Base-by-base conservation (phyloP, 768 basidiomycete genomes). In the Mycena rosella region DNA sequence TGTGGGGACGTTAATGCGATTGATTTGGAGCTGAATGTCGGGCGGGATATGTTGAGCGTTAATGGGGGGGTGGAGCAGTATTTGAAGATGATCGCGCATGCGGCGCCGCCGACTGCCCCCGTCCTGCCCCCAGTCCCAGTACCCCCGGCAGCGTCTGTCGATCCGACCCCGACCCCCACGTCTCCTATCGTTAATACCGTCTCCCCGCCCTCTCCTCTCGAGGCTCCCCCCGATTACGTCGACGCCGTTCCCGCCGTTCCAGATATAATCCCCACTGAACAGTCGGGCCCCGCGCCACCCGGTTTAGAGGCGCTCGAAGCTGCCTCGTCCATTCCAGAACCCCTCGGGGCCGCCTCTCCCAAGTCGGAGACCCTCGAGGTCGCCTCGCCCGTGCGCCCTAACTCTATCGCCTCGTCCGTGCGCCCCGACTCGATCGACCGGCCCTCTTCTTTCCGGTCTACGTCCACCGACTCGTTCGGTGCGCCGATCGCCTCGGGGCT, bases 1-100 rank as follows among this genome's bases (percentile, higher is more conserved):
- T 83, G 80, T 63, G 80, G 82, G 26, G 88, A 87, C 65, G 85
- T 89, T 2, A 90, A 91, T 2, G 89, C 90, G 9, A 91, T 94
- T 74, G 91, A 94, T 73, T 76, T 94, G 47, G 92, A 92, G 74
- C 73, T 87, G 49, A 86, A 80, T 59, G 85, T 83, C n/a, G 82
- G 85, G 15, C 84, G 86, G 14, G 91, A 95, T 75, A 72, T 92
- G 45, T 78, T 93, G 36, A 82, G 83, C 22, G 84, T 88, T 13
- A 84, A 86, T 53, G 88, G 88, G 18, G 91, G 88, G 0, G 86
- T 91, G 34, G 90, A 92, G 72, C 84, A 87, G 48, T 92, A 91
- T 74, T 76, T 93, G 48, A 87, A 84, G 77, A 83, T 88, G 82
- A 80, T 87, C 44, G 86, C 85, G 62, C 81, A 75, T 45, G 69